These are phyloP conservation scores for Claviceps citrina DNA, from an alignment of 2,329 filamentous ascomycete genomes.

Conservation along the genomic window DNA sequence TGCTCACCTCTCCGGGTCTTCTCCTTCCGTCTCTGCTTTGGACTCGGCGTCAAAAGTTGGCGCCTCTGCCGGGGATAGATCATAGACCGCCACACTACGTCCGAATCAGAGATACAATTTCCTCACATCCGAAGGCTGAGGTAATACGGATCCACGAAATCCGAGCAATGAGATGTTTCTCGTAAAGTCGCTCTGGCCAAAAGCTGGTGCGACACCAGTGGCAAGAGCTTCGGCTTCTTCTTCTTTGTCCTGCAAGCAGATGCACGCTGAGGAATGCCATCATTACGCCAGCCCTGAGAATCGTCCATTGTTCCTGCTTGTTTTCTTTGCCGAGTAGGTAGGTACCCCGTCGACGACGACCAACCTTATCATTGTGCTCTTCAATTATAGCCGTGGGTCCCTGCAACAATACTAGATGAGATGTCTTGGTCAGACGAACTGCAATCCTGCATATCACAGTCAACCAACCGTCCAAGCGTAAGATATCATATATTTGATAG, in stretches of 20 bases:
- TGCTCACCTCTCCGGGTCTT: no score
- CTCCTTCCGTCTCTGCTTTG: not conserved
- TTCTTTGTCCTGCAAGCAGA: not conserved
- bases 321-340: not conserved
- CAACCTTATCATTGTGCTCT: conserved; percentile 6
- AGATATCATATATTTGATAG: no score
- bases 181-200: not conserved
- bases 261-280: not conserved
- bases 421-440: not conserved
- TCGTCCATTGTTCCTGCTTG: not conserved
- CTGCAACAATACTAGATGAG: conserved; percentile 4
- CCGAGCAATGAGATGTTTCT: not conserved
- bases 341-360: not conserved
- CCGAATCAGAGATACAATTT: not conserved
- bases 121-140: conserved; percentile 1
- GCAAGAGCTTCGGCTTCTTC: not conserved
- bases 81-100: not conserved
- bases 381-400: not conserved
- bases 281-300: no score
- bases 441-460: no score
- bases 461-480: no score
- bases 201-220: not conserved
- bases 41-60: no score
- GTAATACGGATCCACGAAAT: not conserved
- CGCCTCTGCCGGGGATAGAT: no score